These are phyloP conservation scores for Nevesoporus exiguus DNA, from an alignment of 768 basidiomycete species.

Conservation along the genomic window DNA sequence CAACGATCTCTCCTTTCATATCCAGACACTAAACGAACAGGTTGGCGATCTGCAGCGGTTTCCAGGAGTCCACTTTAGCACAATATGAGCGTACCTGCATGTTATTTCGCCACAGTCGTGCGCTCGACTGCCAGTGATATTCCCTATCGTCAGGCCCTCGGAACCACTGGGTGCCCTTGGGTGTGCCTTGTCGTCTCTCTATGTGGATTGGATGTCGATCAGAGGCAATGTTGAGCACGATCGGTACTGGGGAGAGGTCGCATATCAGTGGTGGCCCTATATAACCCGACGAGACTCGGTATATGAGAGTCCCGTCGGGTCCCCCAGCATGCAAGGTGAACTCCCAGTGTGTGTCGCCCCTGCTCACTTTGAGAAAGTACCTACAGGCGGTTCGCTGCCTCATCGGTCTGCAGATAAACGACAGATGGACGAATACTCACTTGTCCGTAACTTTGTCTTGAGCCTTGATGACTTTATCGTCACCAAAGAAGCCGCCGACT, in stretches of 20 bases:
- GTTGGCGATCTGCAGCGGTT: not conserved
- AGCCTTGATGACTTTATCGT: conserved; percentile 24
- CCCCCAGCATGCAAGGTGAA: conserved; percentile 19
- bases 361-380: conserved; percentile 22
- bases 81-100: conserved; percentile 21
- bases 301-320: conserved; percentile 17
- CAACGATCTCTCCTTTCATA: conserved; percentile 18
- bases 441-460: conserved; percentile 20
- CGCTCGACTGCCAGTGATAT: conserved; percentile 21
- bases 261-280: conserved; percentile 12
- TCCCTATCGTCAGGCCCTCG: conserved; percentile 20
- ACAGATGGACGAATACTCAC: conserved; percentile 11
- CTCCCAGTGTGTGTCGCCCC: conserved; percentile 17
- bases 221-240: conserved; percentile 16
- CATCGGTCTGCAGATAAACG: not conserved
- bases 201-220: conserved; percentile 8
- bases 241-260: conserved; percentile 3
- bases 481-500: conserved; percentile 23
- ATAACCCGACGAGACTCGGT: conserved; percentile 21
- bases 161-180: conserved; percentile 21
- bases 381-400: conserved; percentile 6
- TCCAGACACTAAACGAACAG: conserved; percentile 14
- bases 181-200: conserved; percentile 8
- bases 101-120: conserved; percentile 12
- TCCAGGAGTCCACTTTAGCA: not conserved